These are phyloP conservation scores for Ophiocordyceps sinensis DNA, from an alignment of 2,329 filamentous ascomycete genomes.

Conservation along the genomic window DNA sequence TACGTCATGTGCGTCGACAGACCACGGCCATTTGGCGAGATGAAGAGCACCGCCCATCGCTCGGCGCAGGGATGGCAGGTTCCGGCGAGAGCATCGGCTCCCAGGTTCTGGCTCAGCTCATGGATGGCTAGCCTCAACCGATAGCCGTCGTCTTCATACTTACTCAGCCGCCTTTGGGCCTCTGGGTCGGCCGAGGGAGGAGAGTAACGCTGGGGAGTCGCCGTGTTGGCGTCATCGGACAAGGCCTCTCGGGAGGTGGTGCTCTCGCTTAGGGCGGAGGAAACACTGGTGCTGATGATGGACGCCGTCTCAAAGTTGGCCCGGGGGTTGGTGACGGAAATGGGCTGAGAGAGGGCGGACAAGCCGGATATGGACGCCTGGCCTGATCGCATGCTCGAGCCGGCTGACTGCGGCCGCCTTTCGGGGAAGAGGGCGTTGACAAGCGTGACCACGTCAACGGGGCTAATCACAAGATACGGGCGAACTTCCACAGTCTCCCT, in stretches of 20 bases:
- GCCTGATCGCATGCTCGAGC: constrained; percentile 50
- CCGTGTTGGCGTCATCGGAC: constrained; percentile 37
- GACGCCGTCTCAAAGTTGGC: constrained; percentile 50
- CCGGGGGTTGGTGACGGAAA: constrained; percentile 39
- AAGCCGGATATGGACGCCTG: constrained; percentile 55
- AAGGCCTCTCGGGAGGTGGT: constrained; percentile 51
- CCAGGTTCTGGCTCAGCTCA: constrained; percentile 54
- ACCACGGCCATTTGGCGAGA: constrained; percentile 56
- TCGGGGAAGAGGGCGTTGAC: constrained; percentile 77
- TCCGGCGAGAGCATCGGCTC: constrained; percentile 48
- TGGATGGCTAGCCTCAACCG: constrained; percentile 53
- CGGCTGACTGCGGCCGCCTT: constrained; percentile 46
- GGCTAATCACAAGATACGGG: constrained; percentile 66
- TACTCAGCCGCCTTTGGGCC: constrained; percentile 28
- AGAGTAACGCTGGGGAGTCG: constrained; percentile 39
- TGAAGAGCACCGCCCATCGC: constrained; percentile 69
- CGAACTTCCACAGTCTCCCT: constrained; percentile 66
- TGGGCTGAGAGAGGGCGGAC: constrained; percentile 53
- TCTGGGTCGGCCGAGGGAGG: constrained; percentile 32
- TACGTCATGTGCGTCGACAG: constrained; percentile 61
- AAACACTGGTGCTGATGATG: constrained; percentile 57
- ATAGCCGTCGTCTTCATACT: constrained; percentile 50
- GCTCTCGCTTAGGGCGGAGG: constrained; percentile 56
- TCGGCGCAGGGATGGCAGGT: constrained; percentile 68
- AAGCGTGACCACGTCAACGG: constrained; percentile 64